Evolutionary conservation across 2,329 filamentous ascomycete genomes (phyloP), one percentile per base, ranked within the genome.

Genomic region (Madurella mycetomatis): DNA sequence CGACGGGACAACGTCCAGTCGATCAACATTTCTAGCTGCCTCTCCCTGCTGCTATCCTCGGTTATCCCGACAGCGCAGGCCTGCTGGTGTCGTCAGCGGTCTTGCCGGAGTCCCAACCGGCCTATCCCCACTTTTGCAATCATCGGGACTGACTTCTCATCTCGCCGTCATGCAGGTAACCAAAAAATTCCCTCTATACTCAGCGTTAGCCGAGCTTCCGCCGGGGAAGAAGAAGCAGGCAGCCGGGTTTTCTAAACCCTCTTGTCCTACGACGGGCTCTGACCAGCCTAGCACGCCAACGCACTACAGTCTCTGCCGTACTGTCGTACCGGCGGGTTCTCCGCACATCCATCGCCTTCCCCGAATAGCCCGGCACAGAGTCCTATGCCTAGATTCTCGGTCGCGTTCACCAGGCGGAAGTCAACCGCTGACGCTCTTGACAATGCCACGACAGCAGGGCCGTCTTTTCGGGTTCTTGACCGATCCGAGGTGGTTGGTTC

Each of bases 321-420:
- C 25, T n/a, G 9, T 9, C 31, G 16, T 15, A 19, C 15, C 34
- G 40, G 16, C 43, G 11, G 19, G 25, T n/a, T n/a, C 17, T 5
- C 12, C 34, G 7, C 41, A 7, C 19, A 47, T 37, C 37, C 31
- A 32, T 43, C 18, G 41, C 34, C 34, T 9, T 37, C 13, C 34
- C 11, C 25, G 17, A 39, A 31, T 17, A 19, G 49, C 40, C 46
- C 53, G 30, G 54, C 45, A 57, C 59, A 51, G 41, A 49, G 58
- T 67, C 71, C 73, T 76, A 76, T 84, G 81, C 79, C 79, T 80
- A 82, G 78, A 72, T 84, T 84, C 69, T 78, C 79, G 58, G 78
- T 79, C 66, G 72, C 76, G 59, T 84, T 84, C 60, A 75, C 72
- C 65, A 75, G 78, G 78, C 81, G 81, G 75, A 83, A 79, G 73